Percentiles rank a stretch among this genome's conserved stretches.
These are phyloP conservation scores for Suhomyces wounanorum DNA, from an alignment of 1,139 yeast genomes.

Conservation along the genomic window DNA sequence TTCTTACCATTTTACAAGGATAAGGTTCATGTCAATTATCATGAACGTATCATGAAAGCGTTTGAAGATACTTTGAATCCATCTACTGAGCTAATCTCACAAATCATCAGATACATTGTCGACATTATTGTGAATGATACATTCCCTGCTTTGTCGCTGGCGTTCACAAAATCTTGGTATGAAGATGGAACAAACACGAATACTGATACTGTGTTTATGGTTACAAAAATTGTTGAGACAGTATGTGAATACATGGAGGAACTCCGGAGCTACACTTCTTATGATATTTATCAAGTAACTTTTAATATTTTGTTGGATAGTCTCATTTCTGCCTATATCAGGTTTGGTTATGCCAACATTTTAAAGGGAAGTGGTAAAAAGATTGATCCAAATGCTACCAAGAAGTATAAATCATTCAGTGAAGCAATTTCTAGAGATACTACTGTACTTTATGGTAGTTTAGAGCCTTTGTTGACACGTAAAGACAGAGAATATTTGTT, in stretches of 20 bases:
- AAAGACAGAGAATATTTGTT: constrained; percentile 54
- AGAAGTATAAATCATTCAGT: constrained; percentile 42
- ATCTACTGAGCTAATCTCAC: constrained; percentile 73
- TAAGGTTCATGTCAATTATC: constrained; percentile 67
- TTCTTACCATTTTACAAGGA: constrained; percentile 65
- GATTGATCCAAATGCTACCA: constrained; percentile 58
- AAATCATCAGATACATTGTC: constrained; percentile 62
- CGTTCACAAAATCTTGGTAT: constrained; percentile 50
- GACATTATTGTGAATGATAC: constrained; percentile 72
- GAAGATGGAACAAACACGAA: constrained; percentile 36
- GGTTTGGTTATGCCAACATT: constrained; percentile 48
- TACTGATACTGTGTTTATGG: constrained; percentile 42
- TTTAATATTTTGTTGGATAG: constrained; percentile 45
- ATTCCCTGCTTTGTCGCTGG: constrained; percentile 44
- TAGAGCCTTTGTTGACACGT: constrained; percentile 52
- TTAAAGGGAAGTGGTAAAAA: constrained; percentile 54
- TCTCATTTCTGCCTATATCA: constrained; percentile 47
- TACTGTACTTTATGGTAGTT: constrained; percentile 60
- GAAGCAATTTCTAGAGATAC: constrained; percentile 60
- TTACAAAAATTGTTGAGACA: constrained; percentile 66
- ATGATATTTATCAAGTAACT: constrained; percentile 49
- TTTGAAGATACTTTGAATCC: constrained; percentile 72
- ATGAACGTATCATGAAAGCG: constrained; percentile 53
- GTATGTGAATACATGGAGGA: constrained; percentile 75
- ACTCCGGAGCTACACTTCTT: constrained; percentile 50